Evolutionary conservation across 495 filamentous ascomycete genomes (phyloP).

Genomic region (Podospora appendiculata): DNA sequence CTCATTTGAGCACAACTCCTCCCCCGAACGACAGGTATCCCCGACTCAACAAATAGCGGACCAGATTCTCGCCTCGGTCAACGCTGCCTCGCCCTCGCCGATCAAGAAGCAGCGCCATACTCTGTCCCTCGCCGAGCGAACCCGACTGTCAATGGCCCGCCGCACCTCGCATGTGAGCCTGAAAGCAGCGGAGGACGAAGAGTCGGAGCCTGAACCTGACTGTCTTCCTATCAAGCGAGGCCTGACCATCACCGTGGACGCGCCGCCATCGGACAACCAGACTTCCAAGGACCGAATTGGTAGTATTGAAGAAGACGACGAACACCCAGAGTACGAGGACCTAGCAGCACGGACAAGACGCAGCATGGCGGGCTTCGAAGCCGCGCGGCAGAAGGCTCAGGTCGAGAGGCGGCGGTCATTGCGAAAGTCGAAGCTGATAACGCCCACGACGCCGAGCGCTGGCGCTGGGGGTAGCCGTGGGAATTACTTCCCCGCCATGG

Average conservation of each 20-base stretch:
- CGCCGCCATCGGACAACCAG: neutral
- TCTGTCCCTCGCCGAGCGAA: slow-evolving; percentile 46
- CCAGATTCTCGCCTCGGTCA: slow-evolving; percentile 49
- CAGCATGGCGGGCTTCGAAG: slow-evolving; percentile 63
- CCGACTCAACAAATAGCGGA: slow-evolving; percentile 44
- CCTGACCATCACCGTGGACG: slow-evolving; percentile 13
- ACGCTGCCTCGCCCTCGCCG: slow-evolving; percentile 42
- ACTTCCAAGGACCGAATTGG: no score
- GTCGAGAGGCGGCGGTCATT: slow-evolving; percentile 48
- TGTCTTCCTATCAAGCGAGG: slow-evolving; percentile 16
- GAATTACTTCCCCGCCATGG: slow-evolving; percentile 31
- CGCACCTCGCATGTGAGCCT: slow-evolving; percentile 22
- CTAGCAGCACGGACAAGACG: slow-evolving; percentile 72
- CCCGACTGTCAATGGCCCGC: slow-evolving; percentile 42
- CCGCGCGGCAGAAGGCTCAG: slow-evolving; percentile 43
- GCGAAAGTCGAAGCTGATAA: slow-evolving; percentile 30
- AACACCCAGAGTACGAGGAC: slow-evolving; percentile 28
- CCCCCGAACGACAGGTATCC: slow-evolving; percentile 18
- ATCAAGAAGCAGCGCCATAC: slow-evolving; percentile 44
- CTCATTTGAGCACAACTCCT: neutral
- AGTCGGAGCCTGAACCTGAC: slow-evolving; percentile 15
- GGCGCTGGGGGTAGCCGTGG: slow-evolving; percentile 10
- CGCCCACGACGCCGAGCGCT: neutral
- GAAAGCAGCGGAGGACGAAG: slow-evolving; percentile 14
- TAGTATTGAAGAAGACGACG: neutral